These are phyloP conservation scores for Juncus effusus DNA, from an alignment of 176 grass and related monocot genomes.

Conservation along the genomic window DNA sequence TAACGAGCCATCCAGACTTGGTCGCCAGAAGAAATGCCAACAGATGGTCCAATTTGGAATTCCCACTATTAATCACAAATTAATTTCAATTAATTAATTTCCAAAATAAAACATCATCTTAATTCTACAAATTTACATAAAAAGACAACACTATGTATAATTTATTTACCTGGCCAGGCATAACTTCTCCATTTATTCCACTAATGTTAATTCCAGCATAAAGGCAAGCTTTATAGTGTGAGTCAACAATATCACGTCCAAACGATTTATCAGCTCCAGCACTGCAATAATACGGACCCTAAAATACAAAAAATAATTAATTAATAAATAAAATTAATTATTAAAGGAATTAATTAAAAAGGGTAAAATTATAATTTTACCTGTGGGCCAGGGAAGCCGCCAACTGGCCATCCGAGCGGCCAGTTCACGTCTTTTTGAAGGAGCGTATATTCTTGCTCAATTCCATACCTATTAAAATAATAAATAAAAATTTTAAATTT, in stretches of 20 bases:
- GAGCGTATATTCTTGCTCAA: conserved; percentile 99
- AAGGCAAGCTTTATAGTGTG: conserved; percentile 93
- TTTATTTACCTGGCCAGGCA: conserved; percentile 85
- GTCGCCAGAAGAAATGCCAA: conserved; percentile 80
- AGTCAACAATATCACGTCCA: conserved; percentile 83
- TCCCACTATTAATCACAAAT: conserved; percentile 63
- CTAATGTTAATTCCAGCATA: conserved; percentile 91
- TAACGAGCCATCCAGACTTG: conserved; percentile 88
- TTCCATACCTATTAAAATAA: conserved; percentile 66
- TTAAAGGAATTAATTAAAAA: neutral
- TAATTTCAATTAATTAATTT: neutral
- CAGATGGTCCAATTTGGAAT: conserved; percentile 82
- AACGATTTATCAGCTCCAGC: conserved; percentile 82
- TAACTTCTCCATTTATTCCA: conserved; percentile 97
- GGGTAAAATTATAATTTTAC: conserved; percentile 28
- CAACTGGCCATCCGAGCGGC: conserved; percentile 95
- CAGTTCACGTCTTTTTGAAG: conserved; percentile 89
- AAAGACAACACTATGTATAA: neutral
- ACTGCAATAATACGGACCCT: conserved; percentile 97
- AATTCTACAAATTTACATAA: neutral
- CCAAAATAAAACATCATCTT: neutral
- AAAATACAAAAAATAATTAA: conserved; percentile 15
- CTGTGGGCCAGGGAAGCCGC: conserved; percentile 95
- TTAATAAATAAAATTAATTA: conserved; percentile 19
- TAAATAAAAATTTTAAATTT: neutral